Conservation (phyloP, 1,284 basidiomycete genomes). For the Clitocybe nebularis region DNA sequence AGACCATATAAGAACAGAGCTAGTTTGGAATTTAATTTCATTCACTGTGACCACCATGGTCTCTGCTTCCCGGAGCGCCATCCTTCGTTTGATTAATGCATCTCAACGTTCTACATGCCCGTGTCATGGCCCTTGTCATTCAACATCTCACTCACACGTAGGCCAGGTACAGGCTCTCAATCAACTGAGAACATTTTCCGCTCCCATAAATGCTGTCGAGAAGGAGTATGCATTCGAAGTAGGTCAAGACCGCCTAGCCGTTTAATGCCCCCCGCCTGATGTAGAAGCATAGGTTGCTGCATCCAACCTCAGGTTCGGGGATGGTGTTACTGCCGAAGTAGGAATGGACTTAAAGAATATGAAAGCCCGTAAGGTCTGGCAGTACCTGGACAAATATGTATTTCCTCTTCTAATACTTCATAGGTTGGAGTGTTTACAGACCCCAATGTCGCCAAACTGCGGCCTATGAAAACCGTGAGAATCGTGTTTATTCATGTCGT, state of each 20-base stretch:
- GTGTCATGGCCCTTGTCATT: slow-evolving; percentile 60
- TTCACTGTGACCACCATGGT: slow-evolving; percentile 51
- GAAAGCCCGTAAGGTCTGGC: slow-evolving; percentile 71
- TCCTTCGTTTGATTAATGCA: slow-evolving; percentile 67
- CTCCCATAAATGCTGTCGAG: slow-evolving; percentile 73
- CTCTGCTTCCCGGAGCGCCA: slow-evolving; percentile 51
- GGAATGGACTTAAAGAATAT: slow-evolving; percentile 93
- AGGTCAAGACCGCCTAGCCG: too few relatives aligned
- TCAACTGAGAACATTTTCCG: slow-evolving; percentile 76
- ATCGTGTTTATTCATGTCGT: slow-evolving; percentile 11
- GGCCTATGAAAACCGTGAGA: slow-evolving; percentile 77
- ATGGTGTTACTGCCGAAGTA: slow-evolving; percentile 87
- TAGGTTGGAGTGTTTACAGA: slow-evolving; percentile 96
- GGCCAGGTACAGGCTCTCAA: slow-evolving; percentile 45
- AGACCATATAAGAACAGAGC: background rate
- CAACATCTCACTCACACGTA: slow-evolving; percentile 32
- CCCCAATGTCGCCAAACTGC: slow-evolving; percentile 76
- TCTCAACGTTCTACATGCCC: slow-evolving; percentile 73
- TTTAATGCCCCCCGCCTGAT: too few relatives aligned
- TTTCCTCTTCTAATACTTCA: background rate
- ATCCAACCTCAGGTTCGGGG: slow-evolving; percentile 85
- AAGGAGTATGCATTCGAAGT: slow-evolving; percentile 98
- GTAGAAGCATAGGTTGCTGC: slow-evolving; percentile 81
- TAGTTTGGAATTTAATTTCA: slow-evolving; percentile 1
- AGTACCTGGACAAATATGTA: background rate